phyloP scores from a whole-genome alignment of 371 early-diverging fungal species.

The Mucor mucedo region DNA sequence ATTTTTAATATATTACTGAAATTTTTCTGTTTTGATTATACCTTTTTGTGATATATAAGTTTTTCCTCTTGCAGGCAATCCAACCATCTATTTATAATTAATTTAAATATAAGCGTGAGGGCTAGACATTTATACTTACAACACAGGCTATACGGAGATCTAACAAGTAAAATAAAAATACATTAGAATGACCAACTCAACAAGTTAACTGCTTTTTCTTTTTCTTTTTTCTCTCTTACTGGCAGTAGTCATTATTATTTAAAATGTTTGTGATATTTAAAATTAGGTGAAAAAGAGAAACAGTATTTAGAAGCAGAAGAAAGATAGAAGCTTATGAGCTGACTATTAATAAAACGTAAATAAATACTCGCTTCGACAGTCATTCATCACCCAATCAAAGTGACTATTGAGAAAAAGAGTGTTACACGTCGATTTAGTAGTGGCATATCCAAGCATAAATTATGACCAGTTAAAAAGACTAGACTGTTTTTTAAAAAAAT shows the following conservation, averaged over 20 bases:
- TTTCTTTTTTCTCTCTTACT: neutral
- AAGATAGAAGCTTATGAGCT: slow-evolving; percentile 5
- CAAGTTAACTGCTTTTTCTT: neutral
- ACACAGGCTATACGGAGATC: slow-evolving; percentile 46
- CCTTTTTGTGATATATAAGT: slow-evolving; percentile 93
- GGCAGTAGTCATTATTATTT: slow-evolving; percentile 1
- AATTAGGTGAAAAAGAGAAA: neutral
- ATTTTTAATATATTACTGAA: neutral
- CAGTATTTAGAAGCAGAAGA: neutral
- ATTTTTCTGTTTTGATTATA: slow-evolving; percentile 33
- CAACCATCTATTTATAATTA: slow-evolving; percentile 67
- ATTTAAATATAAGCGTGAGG: neutral
- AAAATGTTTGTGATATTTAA: neutral
- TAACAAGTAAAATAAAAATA: slow-evolving; percentile 10
- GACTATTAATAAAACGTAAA: slow-evolving; percentile 6
- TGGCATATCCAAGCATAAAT: neutral
- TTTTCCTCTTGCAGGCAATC: slow-evolving; percentile 91
- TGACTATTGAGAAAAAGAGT: neutral
- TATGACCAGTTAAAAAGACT: neutral
- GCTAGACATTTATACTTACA: slow-evolving; percentile 23
- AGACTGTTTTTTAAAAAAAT: neutral
- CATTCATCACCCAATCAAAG: neutral
- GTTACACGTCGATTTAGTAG: slow-evolving; percentile 1
- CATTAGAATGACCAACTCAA: neutral
- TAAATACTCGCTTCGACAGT: neutral